A percentile compares a stretch with the other conserved stretches of the same genome.
Conservation (phyloP, 495 filamentous ascomycete genomes). For the Tuber calosporum region DNA sequence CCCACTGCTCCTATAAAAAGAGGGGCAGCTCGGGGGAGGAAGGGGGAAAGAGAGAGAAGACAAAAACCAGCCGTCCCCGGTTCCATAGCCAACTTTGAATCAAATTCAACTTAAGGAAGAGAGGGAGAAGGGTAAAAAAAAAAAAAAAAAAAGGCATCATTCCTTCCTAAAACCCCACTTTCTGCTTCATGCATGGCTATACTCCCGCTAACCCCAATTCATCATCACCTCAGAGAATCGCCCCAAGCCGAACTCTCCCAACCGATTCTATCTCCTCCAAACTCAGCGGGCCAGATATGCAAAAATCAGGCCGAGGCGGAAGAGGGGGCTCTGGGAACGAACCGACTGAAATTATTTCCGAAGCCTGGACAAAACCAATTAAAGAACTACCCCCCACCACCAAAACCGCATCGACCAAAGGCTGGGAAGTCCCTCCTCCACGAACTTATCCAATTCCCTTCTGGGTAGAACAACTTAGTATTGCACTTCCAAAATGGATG, state of each 20-base stretch:
- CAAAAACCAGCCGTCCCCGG: neutral
- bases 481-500: conserved; percentile 26
- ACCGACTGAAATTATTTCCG: neutral
- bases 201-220: neutral
- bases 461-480: conserved; percentile 20
- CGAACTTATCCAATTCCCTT: conserved; percentile 19
- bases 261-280: neutral
- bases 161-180: neutral
- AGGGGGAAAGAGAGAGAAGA: neutral
- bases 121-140: neutral
- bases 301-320: conserved; percentile 3
- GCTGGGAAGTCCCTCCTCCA: conserved; percentile 14
- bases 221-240: neutral
- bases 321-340: neutral
- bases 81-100: neutral
- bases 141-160: neutral
- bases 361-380: conserved; percentile 11
- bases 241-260: neutral
- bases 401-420: neutral
- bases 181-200: neutral
- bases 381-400: neutral
- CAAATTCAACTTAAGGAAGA: neutral
- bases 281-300: neutral
- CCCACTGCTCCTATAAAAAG: neutral
- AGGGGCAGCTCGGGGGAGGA: neutral